A percentile compares a stretch with the other conserved stretches of the same genome.
Evolutionary conservation across 495 filamentous ascomycete species (phyloP).

Genomic region (Beverwykella pulmonaria): DNA sequence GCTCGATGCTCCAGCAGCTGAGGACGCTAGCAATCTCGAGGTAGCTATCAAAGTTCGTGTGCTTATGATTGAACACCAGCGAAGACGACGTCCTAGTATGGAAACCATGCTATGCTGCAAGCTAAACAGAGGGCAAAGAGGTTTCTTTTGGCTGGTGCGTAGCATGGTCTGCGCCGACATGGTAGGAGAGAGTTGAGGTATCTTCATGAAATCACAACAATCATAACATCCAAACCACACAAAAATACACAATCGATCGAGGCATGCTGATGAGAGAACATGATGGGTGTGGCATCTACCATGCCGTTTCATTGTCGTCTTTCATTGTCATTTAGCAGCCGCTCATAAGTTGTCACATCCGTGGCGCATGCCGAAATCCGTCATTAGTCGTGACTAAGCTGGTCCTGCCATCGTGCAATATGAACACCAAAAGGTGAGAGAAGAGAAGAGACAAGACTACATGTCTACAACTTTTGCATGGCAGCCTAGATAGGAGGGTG

Average conservation of each 20-base stretch:
- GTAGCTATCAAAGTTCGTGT: no score
- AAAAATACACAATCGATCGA: background rate
- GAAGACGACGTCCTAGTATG: no score
- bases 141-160: no score
- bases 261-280: background rate
- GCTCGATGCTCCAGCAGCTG: no score
- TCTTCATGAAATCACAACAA: no score
- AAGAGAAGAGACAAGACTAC: constrained; percentile 14
- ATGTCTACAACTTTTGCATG: constrained; percentile 85
- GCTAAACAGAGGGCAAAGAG: no score
- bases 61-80: no score
- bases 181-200: no score
- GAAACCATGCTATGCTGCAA: no score
- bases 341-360: constrained; percentile 33
- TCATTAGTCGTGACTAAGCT: constrained; percentile 21
- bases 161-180: no score
- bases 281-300: background rate
- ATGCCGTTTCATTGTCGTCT: background rate
- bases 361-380: constrained; percentile 24
- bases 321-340: constrained; percentile 22
- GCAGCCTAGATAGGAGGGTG: constrained; percentile 50
- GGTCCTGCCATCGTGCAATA: constrained; percentile 12
- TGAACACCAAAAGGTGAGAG: constrained; percentile 13
- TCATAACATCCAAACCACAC: background rate
- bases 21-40: no score